These are phyloP conservation scores for Thelonectria olida DNA, from an alignment of 2,329 filamentous ascomycete species.

Conservation along the genomic window DNA sequence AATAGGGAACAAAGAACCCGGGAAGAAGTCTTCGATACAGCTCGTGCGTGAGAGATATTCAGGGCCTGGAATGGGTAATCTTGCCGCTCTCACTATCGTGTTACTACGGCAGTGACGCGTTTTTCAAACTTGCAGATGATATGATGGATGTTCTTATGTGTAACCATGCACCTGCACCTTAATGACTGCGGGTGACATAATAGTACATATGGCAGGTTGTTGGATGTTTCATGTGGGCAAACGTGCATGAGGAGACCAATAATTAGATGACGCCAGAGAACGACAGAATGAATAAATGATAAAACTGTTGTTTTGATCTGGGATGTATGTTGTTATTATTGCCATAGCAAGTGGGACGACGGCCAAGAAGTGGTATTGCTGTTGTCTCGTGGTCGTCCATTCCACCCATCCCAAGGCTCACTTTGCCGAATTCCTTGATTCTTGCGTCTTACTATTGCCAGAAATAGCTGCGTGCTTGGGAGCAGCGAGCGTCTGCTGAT, in stretches of 20 bases:
- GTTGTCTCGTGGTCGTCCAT: slow-evolving; percentile 4
- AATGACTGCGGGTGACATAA: not conserved
- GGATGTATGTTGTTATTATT: not conserved
- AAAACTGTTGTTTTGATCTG: not conserved
- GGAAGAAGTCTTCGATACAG: not conserved
- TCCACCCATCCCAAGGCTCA: not conserved
- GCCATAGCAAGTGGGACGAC: not conserved
- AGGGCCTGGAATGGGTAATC: not conserved
- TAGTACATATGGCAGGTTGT: not conserved
- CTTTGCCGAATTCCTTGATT: not conserved
- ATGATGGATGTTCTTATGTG: not conserved
- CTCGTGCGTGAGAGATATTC: too few relatives aligned
- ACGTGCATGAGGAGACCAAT: too few relatives aligned
- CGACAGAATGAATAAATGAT: not conserved
- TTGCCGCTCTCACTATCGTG: not conserved
- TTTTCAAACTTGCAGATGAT: not conserved
- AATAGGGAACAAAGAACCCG: slow-evolving; percentile 7
- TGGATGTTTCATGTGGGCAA: not conserved
- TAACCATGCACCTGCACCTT: not conserved
- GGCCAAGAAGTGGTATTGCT: not conserved
- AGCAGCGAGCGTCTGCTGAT: slow-evolving; percentile 16
- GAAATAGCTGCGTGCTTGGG: slow-evolving; percentile 3
- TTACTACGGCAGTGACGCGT: not conserved
- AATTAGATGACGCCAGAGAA: not conserved
- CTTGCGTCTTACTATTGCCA: slow-evolving; percentile 1